Percentiles rank a stretch among this genome's conserved stretches.
Conservation (phyloP, 371 early-diverging fungal species). For the Mortierella sp. region DNA sequence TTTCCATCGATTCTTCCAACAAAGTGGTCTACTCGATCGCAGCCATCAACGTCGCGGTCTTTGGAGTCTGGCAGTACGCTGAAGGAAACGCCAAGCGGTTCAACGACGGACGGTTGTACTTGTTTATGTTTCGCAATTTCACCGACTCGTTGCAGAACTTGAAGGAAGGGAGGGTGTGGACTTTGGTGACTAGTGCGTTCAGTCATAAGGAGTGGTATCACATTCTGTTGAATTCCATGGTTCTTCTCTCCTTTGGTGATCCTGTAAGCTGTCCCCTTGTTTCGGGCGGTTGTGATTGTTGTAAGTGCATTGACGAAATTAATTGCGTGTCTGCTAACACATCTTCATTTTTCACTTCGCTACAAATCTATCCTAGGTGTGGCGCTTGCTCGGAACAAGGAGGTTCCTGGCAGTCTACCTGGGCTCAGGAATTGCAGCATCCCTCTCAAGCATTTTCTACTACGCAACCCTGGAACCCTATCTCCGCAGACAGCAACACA, state of each 20-base stretch:
- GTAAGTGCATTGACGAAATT: not conserved
- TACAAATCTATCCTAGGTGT: constrained; percentile 21
- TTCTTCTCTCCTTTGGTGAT: constrained; percentile 57
- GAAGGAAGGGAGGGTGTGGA: constrained; percentile 60
- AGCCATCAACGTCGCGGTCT: constrained; percentile 65
- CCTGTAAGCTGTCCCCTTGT: constrained; percentile 27
- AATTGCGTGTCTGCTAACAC: not conserved
- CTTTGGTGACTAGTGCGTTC: constrained; percentile 64
- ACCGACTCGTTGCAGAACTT: constrained; percentile 58
- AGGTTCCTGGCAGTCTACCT: constrained; percentile 44
- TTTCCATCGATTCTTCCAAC: constrained; percentile 41
- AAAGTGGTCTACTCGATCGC: constrained; percentile 62
- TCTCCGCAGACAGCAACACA: constrained; percentile 39
- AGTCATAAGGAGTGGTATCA: constrained; percentile 66
- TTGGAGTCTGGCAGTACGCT: constrained; percentile 68
- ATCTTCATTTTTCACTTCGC: not conserved
- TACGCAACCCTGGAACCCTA: constrained; percentile 36
- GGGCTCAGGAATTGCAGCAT: constrained; percentile 35
- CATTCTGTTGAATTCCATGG: constrained; percentile 67
- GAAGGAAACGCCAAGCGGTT: constrained; percentile 61
- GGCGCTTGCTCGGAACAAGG: constrained; percentile 38
- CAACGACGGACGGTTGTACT: constrained; percentile 61
- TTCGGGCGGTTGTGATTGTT: not conserved
- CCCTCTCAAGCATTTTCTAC: constrained; percentile 38
- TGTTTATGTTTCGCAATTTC: constrained; percentile 65